phyloP scores from a whole-genome alignment of 2,329 filamentous ascomycete genomes.

The Exserohilum turcica region DNA sequence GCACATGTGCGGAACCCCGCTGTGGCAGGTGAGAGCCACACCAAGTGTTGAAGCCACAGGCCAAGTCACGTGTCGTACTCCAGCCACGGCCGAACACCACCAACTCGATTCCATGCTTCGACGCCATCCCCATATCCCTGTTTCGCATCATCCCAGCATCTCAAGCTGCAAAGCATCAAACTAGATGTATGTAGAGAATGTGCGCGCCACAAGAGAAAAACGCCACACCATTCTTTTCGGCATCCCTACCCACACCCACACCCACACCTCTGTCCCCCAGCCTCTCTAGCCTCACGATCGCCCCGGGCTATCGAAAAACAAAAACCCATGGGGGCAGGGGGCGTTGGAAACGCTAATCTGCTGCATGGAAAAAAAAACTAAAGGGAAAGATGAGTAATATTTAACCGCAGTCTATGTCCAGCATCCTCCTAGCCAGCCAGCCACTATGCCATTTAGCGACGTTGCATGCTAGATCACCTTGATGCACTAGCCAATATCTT shows the following conservation, averaged over 20 bases:
- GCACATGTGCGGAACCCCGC: background rate
- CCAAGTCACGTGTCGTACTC: background rate
- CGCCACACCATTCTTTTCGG: constrained; percentile 1
- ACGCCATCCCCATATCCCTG: too few relatives aligned
- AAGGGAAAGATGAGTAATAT: too few relatives aligned
- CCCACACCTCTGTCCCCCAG: too few relatives aligned
- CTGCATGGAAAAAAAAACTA: background rate
- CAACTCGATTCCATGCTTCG: too few relatives aligned
- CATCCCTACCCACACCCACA: background rate
- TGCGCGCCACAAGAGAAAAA: background rate
- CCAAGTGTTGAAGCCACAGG: background rate
- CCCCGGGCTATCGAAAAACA: background rate
- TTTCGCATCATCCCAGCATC: too few relatives aligned
- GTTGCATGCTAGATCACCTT: too few relatives aligned
- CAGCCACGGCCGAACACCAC: background rate
- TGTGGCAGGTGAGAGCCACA: constrained; percentile 7
- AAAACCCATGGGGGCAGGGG: too few relatives aligned
- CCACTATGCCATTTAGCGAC: too few relatives aligned
- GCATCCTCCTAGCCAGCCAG: too few relatives aligned
- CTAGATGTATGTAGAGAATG: background rate
- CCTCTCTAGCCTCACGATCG: background rate
- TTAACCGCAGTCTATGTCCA: too few relatives aligned
- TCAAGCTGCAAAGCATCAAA: background rate
- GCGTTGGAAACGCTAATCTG: too few relatives aligned
- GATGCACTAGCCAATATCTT: too few relatives aligned